A percentile compares a stretch with the other conserved stretches of the same genome.
Evolutionary conservation across 176 grass and related monocot genomes (phyloP).

Genomic region (Urochloa ruziziensis): DNA sequence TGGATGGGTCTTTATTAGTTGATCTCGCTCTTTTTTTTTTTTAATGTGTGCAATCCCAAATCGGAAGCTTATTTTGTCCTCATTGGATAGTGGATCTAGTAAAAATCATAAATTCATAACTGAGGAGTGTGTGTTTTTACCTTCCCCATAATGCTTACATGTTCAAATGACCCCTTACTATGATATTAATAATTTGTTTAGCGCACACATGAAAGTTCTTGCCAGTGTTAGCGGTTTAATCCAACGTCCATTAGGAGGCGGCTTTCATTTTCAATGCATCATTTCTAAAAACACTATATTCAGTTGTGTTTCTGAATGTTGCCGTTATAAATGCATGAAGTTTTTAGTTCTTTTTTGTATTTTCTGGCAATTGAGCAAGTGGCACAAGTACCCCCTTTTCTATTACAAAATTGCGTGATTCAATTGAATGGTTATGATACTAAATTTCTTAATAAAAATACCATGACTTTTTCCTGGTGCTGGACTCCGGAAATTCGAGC

Average conservation of each 20-base stretch:
- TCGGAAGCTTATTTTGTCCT: not conserved
- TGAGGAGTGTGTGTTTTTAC: not conserved
- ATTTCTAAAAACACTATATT: not conserved
- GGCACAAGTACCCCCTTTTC: slow-evolving; percentile 1
- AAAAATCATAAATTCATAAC: not conserved
- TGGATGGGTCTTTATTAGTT: slow-evolving; percentile 23
- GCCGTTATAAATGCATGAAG: not conserved
- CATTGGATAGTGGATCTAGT: not conserved
- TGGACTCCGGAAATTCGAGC: not conserved
- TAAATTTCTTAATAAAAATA: slow-evolving; percentile 1
- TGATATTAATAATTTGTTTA: not conserved
- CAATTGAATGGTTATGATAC: slow-evolving; percentile 3
- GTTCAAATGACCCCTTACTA: not conserved
- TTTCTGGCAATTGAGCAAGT: slow-evolving; percentile 12
- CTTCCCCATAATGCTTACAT: not conserved
- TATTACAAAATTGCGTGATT: not conserved
- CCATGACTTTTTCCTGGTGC: slow-evolving; percentile 7
- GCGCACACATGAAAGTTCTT: not conserved
- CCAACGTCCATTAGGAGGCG: not conserved
- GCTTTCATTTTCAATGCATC: not conserved
- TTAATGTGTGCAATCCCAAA: not conserved
- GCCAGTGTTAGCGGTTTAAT: not conserved
- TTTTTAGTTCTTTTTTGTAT: not conserved
- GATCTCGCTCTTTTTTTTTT: not conserved
- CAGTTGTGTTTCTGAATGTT: not conserved